Evolutionary conservation across 306 rosid genomes (phyloP).

Genomic region (Quercus gilva): DNA sequence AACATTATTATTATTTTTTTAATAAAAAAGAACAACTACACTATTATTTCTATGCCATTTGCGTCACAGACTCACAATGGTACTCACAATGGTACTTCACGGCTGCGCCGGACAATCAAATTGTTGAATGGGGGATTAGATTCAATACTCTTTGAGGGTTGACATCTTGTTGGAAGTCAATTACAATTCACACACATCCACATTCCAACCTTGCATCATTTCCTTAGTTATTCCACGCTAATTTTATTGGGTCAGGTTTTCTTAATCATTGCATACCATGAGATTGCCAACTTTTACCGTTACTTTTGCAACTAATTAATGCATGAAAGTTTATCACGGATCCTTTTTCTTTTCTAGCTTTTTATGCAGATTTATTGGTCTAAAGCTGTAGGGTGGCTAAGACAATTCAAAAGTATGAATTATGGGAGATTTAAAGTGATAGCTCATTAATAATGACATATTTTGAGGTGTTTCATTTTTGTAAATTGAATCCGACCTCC

Average conservation of each 20-base stretch:
- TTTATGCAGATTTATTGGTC: too few relatives aligned
- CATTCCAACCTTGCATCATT: background rate
- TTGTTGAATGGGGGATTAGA: background rate
- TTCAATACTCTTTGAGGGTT: background rate
- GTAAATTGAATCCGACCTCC: too few relatives aligned
- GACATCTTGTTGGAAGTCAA: slow-evolving; percentile 2
- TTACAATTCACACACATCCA: background rate
- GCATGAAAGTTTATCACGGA: too few relatives aligned
- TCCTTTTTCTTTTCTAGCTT: too few relatives aligned
- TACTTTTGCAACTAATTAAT: background rate
- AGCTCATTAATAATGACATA: too few relatives aligned
- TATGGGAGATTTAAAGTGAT: too few relatives aligned
- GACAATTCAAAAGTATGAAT: too few relatives aligned
- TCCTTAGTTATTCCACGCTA: background rate
- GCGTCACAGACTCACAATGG: background rate
- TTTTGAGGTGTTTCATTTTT: too few relatives aligned
- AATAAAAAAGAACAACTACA: background rate
- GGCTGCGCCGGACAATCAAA: background rate
- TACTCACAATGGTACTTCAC: background rate
- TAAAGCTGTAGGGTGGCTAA: too few relatives aligned
- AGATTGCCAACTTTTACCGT: background rate
- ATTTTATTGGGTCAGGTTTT: background rate
- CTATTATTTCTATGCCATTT: too few relatives aligned
- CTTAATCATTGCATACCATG: background rate
- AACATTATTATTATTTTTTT: background rate